These are phyloP conservation scores for Saururus chinensis DNA, from an alignment of 164 flowering plant species.

Conservation along the genomic window DNA sequence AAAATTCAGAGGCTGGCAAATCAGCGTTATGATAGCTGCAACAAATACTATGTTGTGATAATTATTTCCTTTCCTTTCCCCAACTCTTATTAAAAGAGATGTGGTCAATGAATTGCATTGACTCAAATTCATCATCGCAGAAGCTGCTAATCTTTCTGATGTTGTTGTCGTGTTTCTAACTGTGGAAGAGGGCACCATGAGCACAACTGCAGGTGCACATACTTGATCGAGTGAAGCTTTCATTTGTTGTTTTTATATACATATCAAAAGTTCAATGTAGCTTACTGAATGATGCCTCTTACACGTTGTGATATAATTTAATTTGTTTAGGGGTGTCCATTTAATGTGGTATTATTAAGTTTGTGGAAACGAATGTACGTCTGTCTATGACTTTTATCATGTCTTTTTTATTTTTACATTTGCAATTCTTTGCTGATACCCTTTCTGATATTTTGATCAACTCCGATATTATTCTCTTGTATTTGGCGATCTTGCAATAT, in stretches of 20 bases:
- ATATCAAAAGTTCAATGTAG: not conserved
- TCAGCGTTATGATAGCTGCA: not conserved
- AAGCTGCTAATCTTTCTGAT: conserved; percentile 9
- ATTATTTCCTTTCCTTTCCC: not conserved
- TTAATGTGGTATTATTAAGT: too few relatives aligned
- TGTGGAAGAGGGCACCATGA: not conserved
- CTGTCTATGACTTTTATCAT: too few relatives aligned
- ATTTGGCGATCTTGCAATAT: too few relatives aligned
- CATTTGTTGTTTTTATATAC: not conserved
- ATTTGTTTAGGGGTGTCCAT: not conserved
- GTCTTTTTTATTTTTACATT: too few relatives aligned
- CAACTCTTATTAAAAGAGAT: not conserved
- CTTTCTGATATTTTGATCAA: too few relatives aligned
- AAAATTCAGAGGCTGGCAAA: too few relatives aligned
- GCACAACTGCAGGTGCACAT: conserved; percentile 1
- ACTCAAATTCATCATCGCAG: conserved; percentile 4
- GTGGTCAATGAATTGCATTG: conserved; percentile 6
- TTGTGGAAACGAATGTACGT: too few relatives aligned
- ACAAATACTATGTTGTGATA: too few relatives aligned
- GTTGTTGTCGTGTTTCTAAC: conserved; percentile 2
- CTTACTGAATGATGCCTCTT: not conserved
- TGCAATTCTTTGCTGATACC: too few relatives aligned
- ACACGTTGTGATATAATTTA: not conserved
- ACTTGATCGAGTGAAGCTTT: not conserved
- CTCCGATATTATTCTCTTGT: too few relatives aligned